Evolutionary conservation across 2,329 filamentous ascomycete species (phyloP), one percentile per base, ranked within the genome.

Genomic region (Juglanconis juglandina): DNA sequence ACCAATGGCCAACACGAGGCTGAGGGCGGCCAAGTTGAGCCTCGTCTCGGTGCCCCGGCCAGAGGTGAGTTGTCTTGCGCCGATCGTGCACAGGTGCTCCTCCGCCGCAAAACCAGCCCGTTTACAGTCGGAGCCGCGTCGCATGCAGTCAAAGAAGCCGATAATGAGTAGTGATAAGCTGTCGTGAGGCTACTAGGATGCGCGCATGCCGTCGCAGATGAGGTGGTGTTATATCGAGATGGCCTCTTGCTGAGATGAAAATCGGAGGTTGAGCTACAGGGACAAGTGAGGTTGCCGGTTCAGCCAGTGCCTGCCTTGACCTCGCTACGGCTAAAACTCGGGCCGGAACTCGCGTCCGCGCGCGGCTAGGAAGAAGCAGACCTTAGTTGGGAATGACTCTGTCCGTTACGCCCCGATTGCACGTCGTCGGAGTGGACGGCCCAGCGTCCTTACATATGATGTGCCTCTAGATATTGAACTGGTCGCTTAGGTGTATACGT

Each of bases 311-410:
- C 30, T 33, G 30, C 30, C 14, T 34, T n/a, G 47, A 24, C 35
- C 7, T 55, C 7, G 37, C 37, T 50, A 42, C 54, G 54, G 54
- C 30, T 57, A 58, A 58, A 51, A 24, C 47, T 52, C 55, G 55
- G 55, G 30, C 47, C 55, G 37, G 17, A 10, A 24, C 24, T 24
- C 24, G 24, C 24, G 2, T 24, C 24, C 24, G 24, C 24, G 24
- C 24, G 24, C 24, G 24, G 24, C 24, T 24, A 24, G 42, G 42
- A n/a, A 47, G 46, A 48, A 51, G 48, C 48, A 51, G 24, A 24
- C 24, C 24, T 24, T 24, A 24, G 24, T 24, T 46, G 4, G 7
- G 42, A 11, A 14, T 11, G 24, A 34, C 10, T 5, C 5, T 17
- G 44, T 24, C 39, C 10, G 24, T 14, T 42, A 42, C 39, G 39